Evolutionary conservation across 2,329 filamentous ascomycete species (phyloP).

Genomic region (Fusarium pseudocircinatum): DNA sequence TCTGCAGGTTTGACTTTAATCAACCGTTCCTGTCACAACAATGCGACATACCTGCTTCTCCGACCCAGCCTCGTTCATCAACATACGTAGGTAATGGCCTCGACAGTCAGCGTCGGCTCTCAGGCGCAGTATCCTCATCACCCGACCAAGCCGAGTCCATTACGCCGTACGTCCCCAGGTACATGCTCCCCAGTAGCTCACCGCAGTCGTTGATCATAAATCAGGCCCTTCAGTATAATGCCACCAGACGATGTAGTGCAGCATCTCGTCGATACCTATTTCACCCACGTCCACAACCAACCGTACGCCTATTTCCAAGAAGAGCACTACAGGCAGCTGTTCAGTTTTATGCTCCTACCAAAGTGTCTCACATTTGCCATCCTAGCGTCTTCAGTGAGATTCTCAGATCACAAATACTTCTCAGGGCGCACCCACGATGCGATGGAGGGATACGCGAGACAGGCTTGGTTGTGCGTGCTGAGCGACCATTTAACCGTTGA

Average conservation of each 20-base stretch:
- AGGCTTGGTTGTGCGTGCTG: neutral
- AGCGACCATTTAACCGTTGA: neutral
- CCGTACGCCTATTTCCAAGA: neutral
- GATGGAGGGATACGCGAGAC: neutral
- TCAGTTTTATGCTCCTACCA: neutral
- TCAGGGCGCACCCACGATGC: neutral
- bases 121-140: neutral
- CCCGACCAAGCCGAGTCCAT: neutral
- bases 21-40: neutral
- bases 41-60: neutral
- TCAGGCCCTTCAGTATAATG: neutral
- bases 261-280: neutral
- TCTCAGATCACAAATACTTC: neutral
- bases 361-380: neutral
- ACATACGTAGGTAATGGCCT: neutral
- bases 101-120: neutral
- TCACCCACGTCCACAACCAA: neutral
- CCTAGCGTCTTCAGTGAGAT: neutral
- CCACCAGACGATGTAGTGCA: neutral
- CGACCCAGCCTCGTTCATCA: neutral
- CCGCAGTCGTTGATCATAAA: rapidly evolving
- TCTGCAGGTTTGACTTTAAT: neutral
- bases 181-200: rapidly evolving
- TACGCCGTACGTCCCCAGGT: neutral
- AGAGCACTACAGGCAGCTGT: neutral